Percentiles rank a stretch among this genome's conserved stretches.
Evolutionary conservation across 495 filamentous ascomycete species (phyloP).

Genomic region (Aspergillus indologenus): DNA sequence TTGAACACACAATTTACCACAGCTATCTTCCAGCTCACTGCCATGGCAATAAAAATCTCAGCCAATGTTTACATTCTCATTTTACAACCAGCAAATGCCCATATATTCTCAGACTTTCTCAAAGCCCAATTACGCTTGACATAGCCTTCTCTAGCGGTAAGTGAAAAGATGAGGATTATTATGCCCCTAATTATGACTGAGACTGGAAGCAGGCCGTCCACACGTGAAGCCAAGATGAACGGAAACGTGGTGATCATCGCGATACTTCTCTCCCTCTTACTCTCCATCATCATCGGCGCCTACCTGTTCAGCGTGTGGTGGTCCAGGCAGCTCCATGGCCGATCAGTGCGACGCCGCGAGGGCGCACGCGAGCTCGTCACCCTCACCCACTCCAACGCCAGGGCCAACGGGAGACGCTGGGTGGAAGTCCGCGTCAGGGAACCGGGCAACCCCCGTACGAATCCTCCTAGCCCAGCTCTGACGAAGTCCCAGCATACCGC

Average conservation of each 20-base stretch:
- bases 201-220: background rate
- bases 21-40: background rate
- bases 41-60: background rate
- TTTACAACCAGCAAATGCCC: background rate
- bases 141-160: background rate
- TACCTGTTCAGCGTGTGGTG: background rate
- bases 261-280: background rate
- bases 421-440: background rate
- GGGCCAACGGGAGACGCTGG: background rate
- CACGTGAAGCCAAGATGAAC: background rate
- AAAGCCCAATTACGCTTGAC: background rate
- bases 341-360: background rate
- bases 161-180: background rate
- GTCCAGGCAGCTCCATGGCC: background rate
- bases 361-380: background rate
- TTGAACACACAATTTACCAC: background rate
- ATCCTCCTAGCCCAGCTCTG: background rate
- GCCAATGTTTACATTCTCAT: background rate
- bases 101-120: background rate
- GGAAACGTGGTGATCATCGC: background rate
- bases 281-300: background rate
- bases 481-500: background rate
- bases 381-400: background rate
- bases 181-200: background rate
- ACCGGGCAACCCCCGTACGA: background rate